A percentile compares a stretch with the other conserved stretches of the same genome.
Evolutionary conservation across 768 basidiomycete species (phyloP).

Genomic region (Leucocoprinus leucothites): DNA sequence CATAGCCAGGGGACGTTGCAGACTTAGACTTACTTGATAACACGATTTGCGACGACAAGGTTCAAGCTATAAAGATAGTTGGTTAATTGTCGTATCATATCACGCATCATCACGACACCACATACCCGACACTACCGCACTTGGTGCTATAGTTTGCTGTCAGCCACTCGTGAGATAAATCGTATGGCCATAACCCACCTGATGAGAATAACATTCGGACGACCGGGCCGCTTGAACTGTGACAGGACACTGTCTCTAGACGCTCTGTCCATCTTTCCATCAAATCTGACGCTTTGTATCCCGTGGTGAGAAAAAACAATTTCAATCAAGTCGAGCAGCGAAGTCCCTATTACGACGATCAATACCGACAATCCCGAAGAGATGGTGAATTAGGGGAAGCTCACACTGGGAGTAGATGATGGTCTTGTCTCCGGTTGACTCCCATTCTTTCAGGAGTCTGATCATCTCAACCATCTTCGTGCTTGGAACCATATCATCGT

Average conservation of each 20-base stretch:
- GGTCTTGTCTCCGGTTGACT: conserved; percentile 60
- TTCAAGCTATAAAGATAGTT: conserved; percentile 37
- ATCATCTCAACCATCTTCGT: conserved; percentile 65
- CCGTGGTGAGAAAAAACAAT: conserved; percentile 57
- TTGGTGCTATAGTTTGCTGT: conserved; percentile 40
- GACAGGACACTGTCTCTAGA: conserved; percentile 48
- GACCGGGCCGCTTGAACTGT: conserved; percentile 51
- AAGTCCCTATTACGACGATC: conserved; percentile 53
- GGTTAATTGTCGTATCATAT: not conserved
- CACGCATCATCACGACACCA: not conserved
- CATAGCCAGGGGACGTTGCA: not conserved
- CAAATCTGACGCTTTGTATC: conserved; percentile 57
- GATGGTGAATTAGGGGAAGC: conserved; percentile 12
- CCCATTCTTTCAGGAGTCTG: conserved; percentile 55
- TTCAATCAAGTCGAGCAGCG: conserved; percentile 66
- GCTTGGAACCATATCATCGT: conserved; percentile 61
- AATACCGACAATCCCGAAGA: not conserved
- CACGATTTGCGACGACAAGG: conserved; percentile 64
- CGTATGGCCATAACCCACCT: conserved; percentile 46
- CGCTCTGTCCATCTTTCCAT: conserved; percentile 62
- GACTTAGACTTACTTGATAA: conserved; percentile 51
- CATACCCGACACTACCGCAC: conserved; percentile 63
- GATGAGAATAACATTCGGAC: conserved; percentile 64
- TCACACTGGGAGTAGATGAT: conserved; percentile 71
- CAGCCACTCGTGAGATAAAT: too few relatives aligned